phyloP scores from a whole-genome alignment of 768 basidiomycete genomes.

The Suillus ampliporus region DNA sequence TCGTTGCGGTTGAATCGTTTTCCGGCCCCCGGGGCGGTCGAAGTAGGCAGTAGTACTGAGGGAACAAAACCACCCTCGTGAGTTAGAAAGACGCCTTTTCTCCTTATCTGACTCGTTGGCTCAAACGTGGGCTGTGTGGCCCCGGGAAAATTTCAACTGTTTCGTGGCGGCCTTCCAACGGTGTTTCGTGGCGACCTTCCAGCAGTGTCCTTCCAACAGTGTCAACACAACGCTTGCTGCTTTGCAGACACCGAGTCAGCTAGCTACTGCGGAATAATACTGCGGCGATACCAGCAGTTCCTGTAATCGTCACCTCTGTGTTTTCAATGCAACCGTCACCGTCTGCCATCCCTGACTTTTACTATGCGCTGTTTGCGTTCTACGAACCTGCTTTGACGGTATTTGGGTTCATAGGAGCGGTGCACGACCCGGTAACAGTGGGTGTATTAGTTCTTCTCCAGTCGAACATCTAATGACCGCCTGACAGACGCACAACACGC shows the following conservation, averaged over 20 bases:
- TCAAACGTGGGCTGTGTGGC: background rate
- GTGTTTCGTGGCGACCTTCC: background rate
- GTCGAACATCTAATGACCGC: conserved; percentile 11
- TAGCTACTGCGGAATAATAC: background rate
- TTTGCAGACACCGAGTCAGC: background rate
- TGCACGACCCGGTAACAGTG: conserved; percentile 69
- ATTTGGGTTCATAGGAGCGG: conserved; percentile 68
- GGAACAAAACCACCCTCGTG: background rate
- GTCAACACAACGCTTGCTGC: background rate
- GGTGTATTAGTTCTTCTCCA: conserved; percentile 25
- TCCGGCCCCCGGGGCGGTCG: background rate
- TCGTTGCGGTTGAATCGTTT: background rate
- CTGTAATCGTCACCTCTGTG: background rate
- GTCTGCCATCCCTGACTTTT: conserved; percentile 74
- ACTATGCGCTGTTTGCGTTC: conserved; percentile 74
- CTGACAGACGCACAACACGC: conserved; percentile 68
- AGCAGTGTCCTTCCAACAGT: background rate
- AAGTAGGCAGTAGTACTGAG: background rate
- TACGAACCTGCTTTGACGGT: conserved; percentile 75
- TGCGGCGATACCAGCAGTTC: background rate
- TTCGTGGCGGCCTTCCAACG: background rate
- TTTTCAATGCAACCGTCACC: conserved; percentile 45
- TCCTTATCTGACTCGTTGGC: background rate
- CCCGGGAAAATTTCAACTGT: background rate
- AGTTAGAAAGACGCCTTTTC: background rate